Base-by-base conservation (phyloP, 306 rosid species). In the Ziziphus jujuba region DNA sequence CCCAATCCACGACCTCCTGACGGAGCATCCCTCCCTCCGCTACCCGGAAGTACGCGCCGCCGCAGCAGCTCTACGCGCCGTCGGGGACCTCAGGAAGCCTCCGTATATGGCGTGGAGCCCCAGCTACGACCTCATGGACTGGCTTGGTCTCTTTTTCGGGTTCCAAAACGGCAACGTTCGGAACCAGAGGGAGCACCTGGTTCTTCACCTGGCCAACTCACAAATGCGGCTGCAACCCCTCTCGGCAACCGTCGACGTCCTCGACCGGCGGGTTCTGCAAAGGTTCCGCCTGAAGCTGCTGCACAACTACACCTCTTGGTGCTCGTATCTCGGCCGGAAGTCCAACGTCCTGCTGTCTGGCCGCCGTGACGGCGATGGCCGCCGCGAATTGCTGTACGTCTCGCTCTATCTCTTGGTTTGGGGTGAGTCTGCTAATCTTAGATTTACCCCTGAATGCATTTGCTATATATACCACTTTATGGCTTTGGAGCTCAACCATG, bases 131-230 rank as follows among this genome's bases (percentile, higher is more conserved):
- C 79, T 92, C 2, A 38, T 92, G 55, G 91, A 92, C 80, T 90
- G 95, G 96, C 86, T 92, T 0, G 87, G 96, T 9, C 10, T 80
- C 13, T 55, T 75, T 54, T 92, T 92, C 58, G 97, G 98, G 0
- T 92, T 92, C 72, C 98, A 92, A 24, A 36, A 5, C 3, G 98
- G 88, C 73, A 92, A 80, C 91, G 98, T 88, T 12, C 72, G 84
- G 74, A 92, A 92, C 82, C 98, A 92, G 75, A 74, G 98, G 69
- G 98, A 92, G 77, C 96, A 92, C 72, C 63, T 92, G 70, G 98
- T 92, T 9, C 98, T 92, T 56, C 98, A 92, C 74, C 81, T 92
- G 3, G 93, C 97, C 8, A 90, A 92, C 81, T 79, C 87, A 34
- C 98, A 92, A 89, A 90, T 92, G 98, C 97, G 93, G 8, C 82